Conservation (phyloP, 2,329 filamentous ascomycete species). For the Seiridium unicorne region DNA sequence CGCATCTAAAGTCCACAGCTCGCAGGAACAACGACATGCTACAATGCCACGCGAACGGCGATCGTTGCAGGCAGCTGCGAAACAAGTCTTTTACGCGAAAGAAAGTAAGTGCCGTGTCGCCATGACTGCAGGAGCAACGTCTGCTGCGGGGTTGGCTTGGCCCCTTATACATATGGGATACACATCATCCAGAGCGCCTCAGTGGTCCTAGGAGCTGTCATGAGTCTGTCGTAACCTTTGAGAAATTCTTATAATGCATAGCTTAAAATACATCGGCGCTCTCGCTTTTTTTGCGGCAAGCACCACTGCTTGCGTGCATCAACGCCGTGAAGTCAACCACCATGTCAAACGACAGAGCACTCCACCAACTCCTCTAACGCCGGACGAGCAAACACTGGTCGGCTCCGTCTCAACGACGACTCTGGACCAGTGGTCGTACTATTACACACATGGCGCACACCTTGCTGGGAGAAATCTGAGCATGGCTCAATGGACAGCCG, state of each 20-base stretch:
- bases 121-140: not conserved
- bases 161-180: not conserved
- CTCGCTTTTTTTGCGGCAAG: not conserved
- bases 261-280: not conserved
- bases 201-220: too few species aligned
- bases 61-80: too few species aligned
- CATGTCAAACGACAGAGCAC: conserved; percentile 18
- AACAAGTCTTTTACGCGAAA: too few species aligned
- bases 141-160: not conserved
- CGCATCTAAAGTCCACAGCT: not conserved
- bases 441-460: conserved; percentile 30
- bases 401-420: conserved; percentile 25
- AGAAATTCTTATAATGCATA: not conserved
- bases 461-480: conserved; percentile 25
- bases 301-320: conserved; percentile 6
- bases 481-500: conserved; percentile 31
- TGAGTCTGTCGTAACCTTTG: not conserved
- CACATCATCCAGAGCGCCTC: not conserved
- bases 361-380: conserved; percentile 17
- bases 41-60: too few species aligned
- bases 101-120: not conserved
- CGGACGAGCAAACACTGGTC: conserved; percentile 24
- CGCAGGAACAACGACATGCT: too few species aligned
- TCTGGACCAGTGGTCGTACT: conserved; percentile 29
- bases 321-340: not conserved